These are phyloP conservation scores for Nemania serpens DNA, from an alignment of 2,329 filamentous ascomycete genomes.

Conservation along the genomic window DNA sequence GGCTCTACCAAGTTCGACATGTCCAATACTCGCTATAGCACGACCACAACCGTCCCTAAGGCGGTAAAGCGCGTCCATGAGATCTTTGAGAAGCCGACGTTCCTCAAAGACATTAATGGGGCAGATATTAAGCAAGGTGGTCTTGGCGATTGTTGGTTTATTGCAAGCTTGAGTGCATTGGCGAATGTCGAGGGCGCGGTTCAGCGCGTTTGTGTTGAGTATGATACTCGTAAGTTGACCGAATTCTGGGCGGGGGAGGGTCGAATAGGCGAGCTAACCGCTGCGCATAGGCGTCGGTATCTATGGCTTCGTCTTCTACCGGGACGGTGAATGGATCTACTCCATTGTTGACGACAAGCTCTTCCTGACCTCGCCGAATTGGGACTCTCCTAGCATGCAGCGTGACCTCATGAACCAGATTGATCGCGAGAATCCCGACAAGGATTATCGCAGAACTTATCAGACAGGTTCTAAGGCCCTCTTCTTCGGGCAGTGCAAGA, in stretches of 20 bases:
- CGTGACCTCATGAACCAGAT: constrained; percentile 75
- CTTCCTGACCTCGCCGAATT: constrained; percentile 80
- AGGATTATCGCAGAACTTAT: constrained; percentile 71
- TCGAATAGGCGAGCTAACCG: constrained; percentile 35
- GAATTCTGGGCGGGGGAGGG: not conserved
- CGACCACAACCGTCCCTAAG: constrained; percentile 63
- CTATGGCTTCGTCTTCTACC: constrained; percentile 87
- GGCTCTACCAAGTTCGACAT: constrained; percentile 58
- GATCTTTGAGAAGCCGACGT: constrained; percentile 75
- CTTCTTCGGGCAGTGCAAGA: constrained; percentile 76
- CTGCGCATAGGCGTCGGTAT: constrained; percentile 69
- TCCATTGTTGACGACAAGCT: constrained; percentile 92
- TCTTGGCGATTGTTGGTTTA: constrained; percentile 82
- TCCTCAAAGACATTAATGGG: constrained; percentile 67
- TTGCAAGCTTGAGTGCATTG: constrained; percentile 77
- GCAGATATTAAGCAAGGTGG: constrained; percentile 78
- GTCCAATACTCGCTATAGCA: constrained; percentile 48
- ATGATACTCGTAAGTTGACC: constrained; percentile 59
- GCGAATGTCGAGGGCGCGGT: constrained; percentile 74
- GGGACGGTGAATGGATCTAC: constrained; percentile 90
- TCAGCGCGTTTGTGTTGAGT: constrained; percentile 74
- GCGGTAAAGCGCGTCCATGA: constrained; percentile 77
- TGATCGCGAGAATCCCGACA: constrained; percentile 73
- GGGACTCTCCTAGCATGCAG: constrained; percentile 77
- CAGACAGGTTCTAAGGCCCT: constrained; percentile 77